Base-by-base conservation (phyloP, 139 green algal genomes). In the Chara braunii region DNA sequence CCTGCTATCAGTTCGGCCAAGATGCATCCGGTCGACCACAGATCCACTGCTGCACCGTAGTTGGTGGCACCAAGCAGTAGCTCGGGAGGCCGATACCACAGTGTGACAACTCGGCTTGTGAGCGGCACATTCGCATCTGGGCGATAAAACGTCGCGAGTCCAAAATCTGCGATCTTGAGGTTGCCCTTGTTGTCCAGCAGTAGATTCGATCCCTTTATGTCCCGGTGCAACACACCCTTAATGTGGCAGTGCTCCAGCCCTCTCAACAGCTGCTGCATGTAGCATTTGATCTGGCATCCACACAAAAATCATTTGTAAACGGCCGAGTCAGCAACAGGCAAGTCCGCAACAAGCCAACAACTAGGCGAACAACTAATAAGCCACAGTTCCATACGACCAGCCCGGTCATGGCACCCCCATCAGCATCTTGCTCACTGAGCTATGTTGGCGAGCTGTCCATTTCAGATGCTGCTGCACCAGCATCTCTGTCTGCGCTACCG, bases 21-120 rank as follows among this genome's bases (percentile, higher is more conserved):
- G 57, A 80, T 80, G 63, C 72, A 76, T 40, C 90, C 92, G 23
- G 95, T 89, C 60, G 79, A 90, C 92, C 92, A 98, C 5, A 98
- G 83, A 69, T 98, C 92, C n/a, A 98, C 92, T 0, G 89, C 87
- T 2, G 87, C 94, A 33, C 81, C 87, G 82, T 98, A 98, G 32
- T 88, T 86, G 50, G 88, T 92, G 52, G 78, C 75, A n/a, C 92
- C 92, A 37, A 98, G 81, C 65, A 98, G 79, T 72, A 98, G 94
- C 78, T 98, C 92, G 1, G 92, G 92, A 11, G 92, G 88, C 2
- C 92, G 84, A 77, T 98, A 97, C 92, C 92, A 98, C 23, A 96
- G 77, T 3, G 92, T 98, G 36, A 96, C 90, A n/a, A 97, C 89
- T 80, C 90, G 79, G 37, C 34, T 67, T 6, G 70, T 72, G 3